These are phyloP conservation scores for Lojkania enalia DNA, from an alignment of 2,329 filamentous ascomycete species.

Conservation along the genomic window DNA sequence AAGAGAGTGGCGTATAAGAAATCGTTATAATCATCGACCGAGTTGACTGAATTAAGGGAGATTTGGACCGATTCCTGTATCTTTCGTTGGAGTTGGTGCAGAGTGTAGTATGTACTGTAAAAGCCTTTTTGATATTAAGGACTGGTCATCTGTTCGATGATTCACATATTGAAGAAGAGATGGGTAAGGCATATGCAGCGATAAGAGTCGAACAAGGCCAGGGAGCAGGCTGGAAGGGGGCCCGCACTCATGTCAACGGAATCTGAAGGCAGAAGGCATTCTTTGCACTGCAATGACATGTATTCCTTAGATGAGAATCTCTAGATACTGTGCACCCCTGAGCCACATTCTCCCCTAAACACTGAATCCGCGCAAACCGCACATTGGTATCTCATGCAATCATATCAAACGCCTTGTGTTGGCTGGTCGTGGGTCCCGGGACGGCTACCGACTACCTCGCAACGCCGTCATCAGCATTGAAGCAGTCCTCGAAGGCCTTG, in stretches of 20 bases:
- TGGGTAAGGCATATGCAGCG: not conserved
- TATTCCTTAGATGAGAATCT: too few species aligned
- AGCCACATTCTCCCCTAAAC: too few species aligned
- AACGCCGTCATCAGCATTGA: constrained; percentile 48
- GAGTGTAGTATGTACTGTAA: not conserved
- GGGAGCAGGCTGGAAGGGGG: too few species aligned
- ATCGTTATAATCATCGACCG: constrained; percentile 4
- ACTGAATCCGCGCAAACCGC: too few species aligned
- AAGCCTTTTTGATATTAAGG: not conserved
- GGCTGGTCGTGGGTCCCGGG: not conserved
- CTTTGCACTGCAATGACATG: too few species aligned
- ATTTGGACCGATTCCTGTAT: not conserved
- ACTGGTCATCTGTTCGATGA: not conserved
- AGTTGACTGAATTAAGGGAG: not conserved
- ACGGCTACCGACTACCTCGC: constrained; percentile 16
- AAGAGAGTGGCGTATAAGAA: too few species aligned
- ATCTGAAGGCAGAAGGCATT: too few species aligned
- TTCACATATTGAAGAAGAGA: not conserved
- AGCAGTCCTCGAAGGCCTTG: constrained; percentile 72
- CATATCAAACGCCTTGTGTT: not conserved
- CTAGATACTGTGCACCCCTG: too few species aligned
- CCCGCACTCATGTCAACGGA: too few species aligned
- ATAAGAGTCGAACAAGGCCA: not conserved
- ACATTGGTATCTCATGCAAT: constrained; percentile 22
- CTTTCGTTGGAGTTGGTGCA: not conserved